phyloP scores from a whole-genome alignment of 257 asterid species.

The Nicotiana undulata region DNA sequence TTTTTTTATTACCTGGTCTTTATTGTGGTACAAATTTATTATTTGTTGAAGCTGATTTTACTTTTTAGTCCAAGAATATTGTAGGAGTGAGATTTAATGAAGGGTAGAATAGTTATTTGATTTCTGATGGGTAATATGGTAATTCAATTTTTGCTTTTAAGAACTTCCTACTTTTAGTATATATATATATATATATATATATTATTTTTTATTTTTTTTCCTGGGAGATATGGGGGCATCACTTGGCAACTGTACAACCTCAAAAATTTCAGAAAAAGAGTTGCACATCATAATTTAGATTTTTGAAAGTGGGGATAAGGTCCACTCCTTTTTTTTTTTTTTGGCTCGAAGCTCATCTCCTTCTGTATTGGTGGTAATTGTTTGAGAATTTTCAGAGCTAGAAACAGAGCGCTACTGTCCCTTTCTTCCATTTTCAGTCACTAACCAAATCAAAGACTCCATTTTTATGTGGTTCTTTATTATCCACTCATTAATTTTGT shows the following conservation, averaged over 20 bases:
- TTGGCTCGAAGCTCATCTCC: neutral
- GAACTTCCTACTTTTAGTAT: too few species aligned
- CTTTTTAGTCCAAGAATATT: too few species aligned
- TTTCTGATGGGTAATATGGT: too few species aligned
- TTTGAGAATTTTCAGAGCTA: neutral
- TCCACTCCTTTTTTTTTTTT: neutral
- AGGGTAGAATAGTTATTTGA: too few species aligned
- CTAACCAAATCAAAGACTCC: neutral
- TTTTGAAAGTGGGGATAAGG: neutral
- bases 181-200: too few species aligned
- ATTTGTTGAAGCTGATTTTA: too few species aligned
- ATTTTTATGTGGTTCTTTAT: slow-evolving; percentile 13
- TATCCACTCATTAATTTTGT: slow-evolving; percentile 19
- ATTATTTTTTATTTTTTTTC: too few species aligned
- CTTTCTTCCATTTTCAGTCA: slow-evolving; percentile 1
- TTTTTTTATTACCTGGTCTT: too few species aligned
- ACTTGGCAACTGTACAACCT: neutral
- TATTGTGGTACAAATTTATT: too few species aligned
- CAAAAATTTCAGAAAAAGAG: neutral
- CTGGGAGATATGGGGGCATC: neutral
- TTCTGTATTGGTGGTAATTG: neutral
- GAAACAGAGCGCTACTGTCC: neutral
- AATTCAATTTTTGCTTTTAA: too few species aligned
- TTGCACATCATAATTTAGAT: neutral
- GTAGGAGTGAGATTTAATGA: too few species aligned